Evolutionary conservation across 257 asterid species (phyloP).

Genomic region (Paulownia fortunei): DNA sequence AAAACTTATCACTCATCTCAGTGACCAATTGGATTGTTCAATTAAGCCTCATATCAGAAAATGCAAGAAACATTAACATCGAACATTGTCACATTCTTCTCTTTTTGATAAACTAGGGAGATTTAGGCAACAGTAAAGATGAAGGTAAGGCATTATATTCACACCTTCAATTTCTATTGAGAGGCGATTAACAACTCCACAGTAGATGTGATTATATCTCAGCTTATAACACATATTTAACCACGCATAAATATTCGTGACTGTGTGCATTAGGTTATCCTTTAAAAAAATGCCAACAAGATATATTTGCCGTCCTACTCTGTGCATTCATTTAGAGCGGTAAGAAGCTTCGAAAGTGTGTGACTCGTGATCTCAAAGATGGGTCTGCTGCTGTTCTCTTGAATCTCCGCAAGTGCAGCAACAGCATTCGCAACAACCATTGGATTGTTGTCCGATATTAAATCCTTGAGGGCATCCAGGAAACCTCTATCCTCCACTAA

Average conservation of each 20-base stretch:
- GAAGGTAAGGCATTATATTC: slow-evolving; percentile 23
- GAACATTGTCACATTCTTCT: slow-evolving; percentile 3
- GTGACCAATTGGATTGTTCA: slow-evolving; percentile 12
- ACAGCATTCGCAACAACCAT: slow-evolving; percentile 99
- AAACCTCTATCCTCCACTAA: slow-evolving; percentile 99
- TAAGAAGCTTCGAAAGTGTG: slow-evolving; percentile 95
- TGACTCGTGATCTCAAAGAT: slow-evolving; percentile 95
- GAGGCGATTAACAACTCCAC: slow-evolving; percentile 18
- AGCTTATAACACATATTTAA: slow-evolving; percentile 14
- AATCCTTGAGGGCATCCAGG: slow-evolving; percentile 96
- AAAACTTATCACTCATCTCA: background rate
- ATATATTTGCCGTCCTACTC: slow-evolving; percentile 61
- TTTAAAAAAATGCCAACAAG: slow-evolving; percentile 20
- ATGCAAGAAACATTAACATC: background rate
- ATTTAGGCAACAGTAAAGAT: slow-evolving; percentile 10
- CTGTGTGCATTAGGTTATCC: slow-evolving; percentile 14
- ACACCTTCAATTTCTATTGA: slow-evolving; percentile 1
- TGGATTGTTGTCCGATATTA: slow-evolving; percentile 98
- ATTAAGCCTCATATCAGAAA: slow-evolving; percentile 21
- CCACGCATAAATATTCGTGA: slow-evolving; percentile 28
- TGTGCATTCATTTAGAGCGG: slow-evolving; percentile 99
- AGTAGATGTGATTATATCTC: background rate
- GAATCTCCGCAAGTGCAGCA: slow-evolving; percentile 99
- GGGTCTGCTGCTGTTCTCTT: slow-evolving; percentile 87
- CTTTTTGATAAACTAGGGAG: slow-evolving; percentile 9